These are phyloP conservation scores for Phoma sp. DNA, from an alignment of 2,329 filamentous ascomycete species.

Conservation along the genomic window DNA sequence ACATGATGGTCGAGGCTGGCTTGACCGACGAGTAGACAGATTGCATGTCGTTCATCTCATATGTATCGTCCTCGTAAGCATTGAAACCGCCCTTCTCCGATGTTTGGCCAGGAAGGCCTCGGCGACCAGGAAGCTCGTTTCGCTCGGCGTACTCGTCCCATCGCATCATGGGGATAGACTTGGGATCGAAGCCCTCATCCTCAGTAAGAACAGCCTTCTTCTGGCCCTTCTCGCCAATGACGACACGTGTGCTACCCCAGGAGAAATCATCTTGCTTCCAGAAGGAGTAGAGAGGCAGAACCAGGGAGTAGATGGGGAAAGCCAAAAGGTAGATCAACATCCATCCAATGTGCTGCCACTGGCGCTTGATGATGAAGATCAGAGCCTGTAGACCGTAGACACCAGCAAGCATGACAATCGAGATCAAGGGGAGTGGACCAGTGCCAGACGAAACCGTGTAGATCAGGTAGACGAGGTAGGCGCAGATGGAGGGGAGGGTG, in stretches of 20 bases:
- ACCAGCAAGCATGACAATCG: slow-evolving; percentile 85
- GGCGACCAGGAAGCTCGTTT: slow-evolving; percentile 90
- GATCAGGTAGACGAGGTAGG: slow-evolving; percentile 87
- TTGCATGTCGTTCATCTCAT: slow-evolving; percentile 98
- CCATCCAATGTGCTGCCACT: slow-evolving; percentile 99
- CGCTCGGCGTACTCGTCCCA: slow-evolving; percentile 94
- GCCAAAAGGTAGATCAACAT: slow-evolving; percentile 99
- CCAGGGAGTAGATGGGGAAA: slow-evolving; percentile 90
- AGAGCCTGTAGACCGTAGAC: slow-evolving; percentile 96
- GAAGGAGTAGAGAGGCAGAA: slow-evolving; percentile 95
- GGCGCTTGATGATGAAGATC: slow-evolving; percentile 94
- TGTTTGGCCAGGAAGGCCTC: slow-evolving; percentile 64
- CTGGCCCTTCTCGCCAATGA: slow-evolving; percentile 90
- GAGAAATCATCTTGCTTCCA: slow-evolving; percentile 99
- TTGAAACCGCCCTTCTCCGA: slow-evolving; percentile 68
- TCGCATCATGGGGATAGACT: slow-evolving; percentile 89
- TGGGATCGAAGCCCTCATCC: slow-evolving; percentile 86
- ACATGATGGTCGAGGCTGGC: slow-evolving; percentile 83
- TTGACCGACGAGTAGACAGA: slow-evolving; percentile 94
- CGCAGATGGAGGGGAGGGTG: slow-evolving; percentile 86
- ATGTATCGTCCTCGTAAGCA: slow-evolving; percentile 75
- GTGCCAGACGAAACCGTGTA: slow-evolving; percentile 73
- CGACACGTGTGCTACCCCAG: slow-evolving; percentile 98
- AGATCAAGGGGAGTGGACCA: slow-evolving; percentile 84
- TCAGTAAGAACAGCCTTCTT: slow-evolving; percentile 88